These are phyloP conservation scores for Elsinoe perseae DNA, from an alignment of 2,329 filamentous ascomycete species.

Conservation along the genomic window DNA sequence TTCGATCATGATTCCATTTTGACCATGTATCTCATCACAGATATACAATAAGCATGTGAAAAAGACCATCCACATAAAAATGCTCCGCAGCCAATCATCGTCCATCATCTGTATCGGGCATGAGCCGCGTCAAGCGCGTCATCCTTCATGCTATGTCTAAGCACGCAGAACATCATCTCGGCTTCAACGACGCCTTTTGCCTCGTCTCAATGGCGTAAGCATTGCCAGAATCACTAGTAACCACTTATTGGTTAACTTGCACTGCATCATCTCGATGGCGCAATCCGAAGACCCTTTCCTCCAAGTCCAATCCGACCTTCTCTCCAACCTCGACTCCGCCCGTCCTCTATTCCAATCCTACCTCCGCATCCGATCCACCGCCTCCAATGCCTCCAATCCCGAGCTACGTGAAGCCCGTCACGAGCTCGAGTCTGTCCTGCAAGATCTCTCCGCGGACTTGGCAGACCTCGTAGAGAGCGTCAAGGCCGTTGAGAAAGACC, in stretches of 20 bases:
- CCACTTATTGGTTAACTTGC: no score
- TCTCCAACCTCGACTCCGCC: constrained; percentile 69
- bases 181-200: background rate
- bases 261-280: constrained; percentile 15
- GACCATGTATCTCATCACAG: background rate
- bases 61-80: background rate
- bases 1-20: constrained; percentile 1
- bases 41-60: background rate
- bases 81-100: background rate
- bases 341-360: constrained; percentile 90
- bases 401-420: constrained; percentile 55
- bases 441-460: constrained; percentile 71
- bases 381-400: constrained; percentile 62
- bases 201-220: background rate
- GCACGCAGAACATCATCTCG: background rate
- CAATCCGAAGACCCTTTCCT: constrained; percentile 42
- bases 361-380: constrained; percentile 85
- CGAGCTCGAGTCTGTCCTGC: constrained; percentile 73
- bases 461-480: constrained; percentile 83
- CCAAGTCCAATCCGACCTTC: constrained; percentile 61
- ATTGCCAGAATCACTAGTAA: no score
- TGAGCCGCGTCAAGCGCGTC: background rate
- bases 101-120: no score
- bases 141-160: background rate
- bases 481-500: constrained; percentile 76